Evolutionary conservation across 306 rosid species (phyloP), one percentile per base, ranked within the genome.

Genomic region (Begonia masoniana): DNA sequence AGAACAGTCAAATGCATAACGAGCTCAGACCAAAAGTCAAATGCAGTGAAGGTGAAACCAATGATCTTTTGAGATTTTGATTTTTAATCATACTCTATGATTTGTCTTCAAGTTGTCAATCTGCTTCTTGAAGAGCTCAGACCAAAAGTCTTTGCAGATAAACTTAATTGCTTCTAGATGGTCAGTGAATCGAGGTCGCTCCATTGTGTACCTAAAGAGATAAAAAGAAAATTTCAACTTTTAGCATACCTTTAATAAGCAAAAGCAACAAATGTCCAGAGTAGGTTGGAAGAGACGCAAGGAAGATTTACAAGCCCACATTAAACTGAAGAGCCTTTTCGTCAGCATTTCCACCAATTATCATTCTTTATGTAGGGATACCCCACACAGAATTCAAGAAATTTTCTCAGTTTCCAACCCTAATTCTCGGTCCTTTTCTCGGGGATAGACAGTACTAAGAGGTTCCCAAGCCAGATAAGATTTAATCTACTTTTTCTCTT

Each of bases 61-160:
- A 60, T 21, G 24, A 41, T 41, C 53, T 45, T 13, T 45, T n/a
- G 19, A 43, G 55, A 4, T 58, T 67, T 49, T 58, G 45, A 24
- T 57, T 65, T 15, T 2, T 21, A 23, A 78, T 68, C 65, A 61
- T 74, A 83, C 94, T 67, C 88, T 81, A 70, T 86, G 94, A 49
- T 91, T 91, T 55, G 96, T 91, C 82, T 91, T 91, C 76, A 91
- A 81, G 74, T 91, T 86, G 75, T 91, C 99, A 50, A 91, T 86
- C 62, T 91, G 99, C 84, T 91, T 91, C 82, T 91, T 91, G 69
- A 91, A 91, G 50, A 91, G 86, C 77, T 91, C 99, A 46, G 88
- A 86, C 99, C 93, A 91, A 64, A 91, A 91, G 74, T 91, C 99
- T 78, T 91, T 91, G 78, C 99, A 91, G 65, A 91, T 86, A 76